phyloP scores from a whole-genome alignment of 1,284 basidiomycete genomes.

The Sparassis latifolia region DNA sequence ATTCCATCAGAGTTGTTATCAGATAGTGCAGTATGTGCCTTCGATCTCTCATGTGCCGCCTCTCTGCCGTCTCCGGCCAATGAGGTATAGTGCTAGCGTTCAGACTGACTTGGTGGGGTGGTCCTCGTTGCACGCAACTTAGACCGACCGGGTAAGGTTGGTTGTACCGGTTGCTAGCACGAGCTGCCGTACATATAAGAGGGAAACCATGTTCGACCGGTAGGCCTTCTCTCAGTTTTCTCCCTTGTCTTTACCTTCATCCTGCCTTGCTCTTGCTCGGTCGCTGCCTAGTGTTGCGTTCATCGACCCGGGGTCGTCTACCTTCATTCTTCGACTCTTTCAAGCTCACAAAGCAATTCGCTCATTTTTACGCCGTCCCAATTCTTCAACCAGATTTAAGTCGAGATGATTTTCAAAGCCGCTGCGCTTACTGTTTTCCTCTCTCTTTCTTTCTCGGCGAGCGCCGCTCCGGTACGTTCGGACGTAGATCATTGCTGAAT shows the following conservation, averaged over 20 bases:
- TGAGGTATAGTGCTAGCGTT: not conserved
- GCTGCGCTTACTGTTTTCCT: conserved; percentile 22
- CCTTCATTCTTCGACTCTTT: conserved; percentile 9
- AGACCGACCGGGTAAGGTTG: not conserved
- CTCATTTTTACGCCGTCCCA: conserved; percentile 19
- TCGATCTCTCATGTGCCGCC: too few species aligned
- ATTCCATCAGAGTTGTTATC: too few species aligned
- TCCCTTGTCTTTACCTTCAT: conserved; percentile 2
- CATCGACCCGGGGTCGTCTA: conserved; percentile 31
- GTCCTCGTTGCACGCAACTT: not conserved
- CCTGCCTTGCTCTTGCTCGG: conserved; percentile 18
- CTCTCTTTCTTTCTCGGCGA: conserved; percentile 19
- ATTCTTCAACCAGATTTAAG: conserved; percentile 14
- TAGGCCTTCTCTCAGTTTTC: not conserved
- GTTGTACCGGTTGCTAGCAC: not conserved
- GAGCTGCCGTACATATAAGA: not conserved
- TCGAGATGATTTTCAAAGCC: conserved; percentile 27
- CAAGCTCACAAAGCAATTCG: conserved; percentile 20
- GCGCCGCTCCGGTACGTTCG: conserved; percentile 10
- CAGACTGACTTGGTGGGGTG: not conserved
- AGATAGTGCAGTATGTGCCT: too few species aligned
- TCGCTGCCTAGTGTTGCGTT: conserved; percentile 24
- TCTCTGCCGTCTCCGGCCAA: too few species aligned
- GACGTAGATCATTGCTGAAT: conserved; percentile 6
- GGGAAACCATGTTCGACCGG: too few species aligned